Evolutionary conservation across 331 rosid genomes (phyloP), one percentile per base, ranked within the genome.

Genomic region (Quercus lobata): DNA sequence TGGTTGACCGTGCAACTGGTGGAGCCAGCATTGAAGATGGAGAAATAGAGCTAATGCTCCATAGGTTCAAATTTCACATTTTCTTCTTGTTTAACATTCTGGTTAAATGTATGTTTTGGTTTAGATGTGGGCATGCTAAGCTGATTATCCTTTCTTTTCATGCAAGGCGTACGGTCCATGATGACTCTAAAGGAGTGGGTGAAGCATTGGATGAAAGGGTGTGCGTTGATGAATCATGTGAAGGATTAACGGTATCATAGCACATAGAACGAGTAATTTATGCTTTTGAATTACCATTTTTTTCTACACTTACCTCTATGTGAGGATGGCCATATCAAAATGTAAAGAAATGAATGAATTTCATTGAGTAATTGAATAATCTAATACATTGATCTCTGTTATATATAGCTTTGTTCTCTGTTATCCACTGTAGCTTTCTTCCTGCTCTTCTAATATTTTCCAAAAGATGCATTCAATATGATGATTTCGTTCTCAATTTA

Each of bases 1-100:
- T 94, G 84, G 97, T 94, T 75, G 98, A 94, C 84, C 93, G 97
- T 44, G 97, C 98, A 78, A 81, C 85, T 2, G 98, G 98, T 49
- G 98, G 92, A 82, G 72, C 92, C 58, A 94, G 97, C 87, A 88
- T 94, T 71, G 69, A 79, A 53, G 97, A 94, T 71, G 98, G 98
- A 49, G 86, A 94, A 78, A 65, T 94, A 72, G 98, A 94, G 83
- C 73, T 94, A 25, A 94, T 94, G 98, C 90, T 94, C 72, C 98
- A 94, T 54, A 94, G 98, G 98, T 92, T 79, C 52, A 68, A 37
- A 35, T 58, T 63, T 44, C 19, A 30, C 17, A 22, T 7, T 21
- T 56, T 78, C 52, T 41, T 41, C 7, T 49, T 76, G 46, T 46
- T 74, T 61, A 73, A 27, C 52, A 52, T 72, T 37, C 17, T 34